Evolutionary conservation across 129 eudicot species (phyloP).

Genomic region (Lactuca sativa): DNA sequence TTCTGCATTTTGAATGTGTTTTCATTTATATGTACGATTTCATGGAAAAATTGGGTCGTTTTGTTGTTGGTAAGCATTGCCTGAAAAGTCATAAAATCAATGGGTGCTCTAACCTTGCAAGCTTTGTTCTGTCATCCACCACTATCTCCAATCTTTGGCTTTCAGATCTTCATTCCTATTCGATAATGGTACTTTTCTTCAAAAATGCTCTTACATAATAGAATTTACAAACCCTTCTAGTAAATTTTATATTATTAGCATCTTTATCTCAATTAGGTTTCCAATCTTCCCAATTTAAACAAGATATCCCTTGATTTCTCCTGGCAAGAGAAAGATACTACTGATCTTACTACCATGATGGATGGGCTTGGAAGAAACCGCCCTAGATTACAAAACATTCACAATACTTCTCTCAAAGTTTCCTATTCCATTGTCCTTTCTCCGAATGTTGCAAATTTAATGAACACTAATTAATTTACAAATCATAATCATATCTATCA

Average conservation of each 20-base stretch:
- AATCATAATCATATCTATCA: neutral
- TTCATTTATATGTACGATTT: constrained; percentile 7
- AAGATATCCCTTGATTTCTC: constrained; percentile 83
- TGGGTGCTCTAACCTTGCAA: constrained; percentile 83
- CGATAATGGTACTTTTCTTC: constrained; percentile 63
- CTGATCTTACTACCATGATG: constrained; percentile 67
- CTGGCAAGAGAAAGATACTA: constrained; percentile 70
- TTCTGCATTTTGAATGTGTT: constrained; percentile 7
- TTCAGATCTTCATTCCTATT: constrained; percentile 79
- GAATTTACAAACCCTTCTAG: too few species aligned
- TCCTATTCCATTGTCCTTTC: constrained; percentile 84
- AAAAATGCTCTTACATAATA: neutral
- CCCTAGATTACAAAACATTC: constrained; percentile 71
- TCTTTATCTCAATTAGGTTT: constrained; percentile 48
- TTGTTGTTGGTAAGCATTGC: constrained; percentile 70
- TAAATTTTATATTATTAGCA: neutral
- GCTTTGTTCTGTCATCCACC: constrained; percentile 58
- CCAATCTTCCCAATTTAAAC: constrained; percentile 75
- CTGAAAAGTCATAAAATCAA: constrained; percentile 83
- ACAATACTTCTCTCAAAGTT: constrained; percentile 68
- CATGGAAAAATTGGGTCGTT: constrained; percentile 94
- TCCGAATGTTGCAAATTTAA: constrained; percentile 78
- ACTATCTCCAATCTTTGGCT: constrained; percentile 87
- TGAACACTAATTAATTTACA: constrained; percentile 36
- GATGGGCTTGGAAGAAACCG: constrained; percentile 78